Percentiles rank a stretch among this genome's conserved stretches.
Conservation (phyloP, 2,329 filamentous ascomycete species). For the Fusarium floridanum region DNA sequence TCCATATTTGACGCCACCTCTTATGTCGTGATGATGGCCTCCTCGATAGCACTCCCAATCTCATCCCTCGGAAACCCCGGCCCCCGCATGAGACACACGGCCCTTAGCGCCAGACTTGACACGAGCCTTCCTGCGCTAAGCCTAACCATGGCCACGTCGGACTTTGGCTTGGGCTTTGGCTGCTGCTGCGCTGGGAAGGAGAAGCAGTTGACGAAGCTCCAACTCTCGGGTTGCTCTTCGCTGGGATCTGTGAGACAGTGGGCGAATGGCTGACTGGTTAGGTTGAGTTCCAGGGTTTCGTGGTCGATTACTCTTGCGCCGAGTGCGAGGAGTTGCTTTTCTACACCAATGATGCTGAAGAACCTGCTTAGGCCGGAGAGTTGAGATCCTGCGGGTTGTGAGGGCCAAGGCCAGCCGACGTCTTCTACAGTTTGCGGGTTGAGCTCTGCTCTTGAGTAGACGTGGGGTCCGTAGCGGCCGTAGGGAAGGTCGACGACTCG, state of each 20-base stretch:
- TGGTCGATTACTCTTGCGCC: constrained; percentile 40
- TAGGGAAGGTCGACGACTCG: constrained; percentile 44
- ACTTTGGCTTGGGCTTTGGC: constrained; percentile 12
- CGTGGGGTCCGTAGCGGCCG: constrained; percentile 41
- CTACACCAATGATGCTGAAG: constrained; percentile 42
- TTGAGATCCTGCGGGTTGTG: constrained; percentile 10
- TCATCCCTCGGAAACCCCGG: constrained; percentile 44
- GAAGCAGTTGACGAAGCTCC: constrained; percentile 47
- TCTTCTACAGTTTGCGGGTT: constrained; percentile 32
- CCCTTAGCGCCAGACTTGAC: constrained; percentile 31
- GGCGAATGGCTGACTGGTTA: constrained; percentile 17
- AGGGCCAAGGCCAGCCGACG: constrained; percentile 39
- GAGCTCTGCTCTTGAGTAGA: constrained; percentile 39
- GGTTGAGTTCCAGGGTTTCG: constrained; percentile 42
- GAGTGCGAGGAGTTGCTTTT: constrained; percentile 44
- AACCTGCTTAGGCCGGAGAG: constrained; percentile 28
- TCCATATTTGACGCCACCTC: not conserved
- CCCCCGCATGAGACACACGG: constrained; percentile 42
- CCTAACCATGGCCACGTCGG: constrained; percentile 28
- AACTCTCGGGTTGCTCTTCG: constrained; percentile 42
- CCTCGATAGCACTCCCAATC: constrained; percentile 45
- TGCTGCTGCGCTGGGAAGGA: constrained; percentile 23
- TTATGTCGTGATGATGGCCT: constrained; percentile 26
- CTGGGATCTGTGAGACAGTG: constrained; percentile 8
- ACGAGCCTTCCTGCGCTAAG: constrained; percentile 36